Conservation (phyloP, 73 alveolate species). For the Paramecium pentaurelia region DNA sequence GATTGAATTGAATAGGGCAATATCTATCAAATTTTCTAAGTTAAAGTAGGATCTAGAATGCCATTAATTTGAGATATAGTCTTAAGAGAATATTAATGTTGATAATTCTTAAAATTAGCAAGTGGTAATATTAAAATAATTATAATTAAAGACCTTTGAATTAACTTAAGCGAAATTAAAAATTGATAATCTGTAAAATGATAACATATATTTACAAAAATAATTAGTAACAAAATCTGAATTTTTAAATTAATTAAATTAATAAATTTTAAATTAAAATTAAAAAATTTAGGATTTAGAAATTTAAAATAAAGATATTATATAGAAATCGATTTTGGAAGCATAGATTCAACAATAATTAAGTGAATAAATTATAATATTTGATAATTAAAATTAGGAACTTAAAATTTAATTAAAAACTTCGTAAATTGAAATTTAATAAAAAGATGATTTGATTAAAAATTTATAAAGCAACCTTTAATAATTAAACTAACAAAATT, state of each 20-base stretch:
- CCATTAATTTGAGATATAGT: background rate
- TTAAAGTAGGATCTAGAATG: background rate
- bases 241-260: background rate
- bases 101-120: background rate
- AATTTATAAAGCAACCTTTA: background rate
- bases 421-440: background rate
- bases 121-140: background rate
- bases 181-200: background rate
- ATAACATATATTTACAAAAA: background rate
- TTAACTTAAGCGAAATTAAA: background rate
- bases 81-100: background rate
- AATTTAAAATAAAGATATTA: background rate
- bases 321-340: background rate
- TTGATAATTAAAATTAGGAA: background rate
- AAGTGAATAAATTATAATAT: background rate
- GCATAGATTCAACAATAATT: background rate
- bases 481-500: background rate
- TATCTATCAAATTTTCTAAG: background rate
- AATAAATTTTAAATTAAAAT: background rate
- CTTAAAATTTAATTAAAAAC: background rate
- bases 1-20: background rate
- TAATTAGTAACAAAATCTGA: background rate
- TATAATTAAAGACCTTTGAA: background rate
- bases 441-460: background rate
- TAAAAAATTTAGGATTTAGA: background rate